A percentile compares a stretch with the other conserved stretches of the same genome.
Evolutionary conservation across 768 basidiomycete genomes (phyloP).

Genomic region (Gyrodon lividus): DNA sequence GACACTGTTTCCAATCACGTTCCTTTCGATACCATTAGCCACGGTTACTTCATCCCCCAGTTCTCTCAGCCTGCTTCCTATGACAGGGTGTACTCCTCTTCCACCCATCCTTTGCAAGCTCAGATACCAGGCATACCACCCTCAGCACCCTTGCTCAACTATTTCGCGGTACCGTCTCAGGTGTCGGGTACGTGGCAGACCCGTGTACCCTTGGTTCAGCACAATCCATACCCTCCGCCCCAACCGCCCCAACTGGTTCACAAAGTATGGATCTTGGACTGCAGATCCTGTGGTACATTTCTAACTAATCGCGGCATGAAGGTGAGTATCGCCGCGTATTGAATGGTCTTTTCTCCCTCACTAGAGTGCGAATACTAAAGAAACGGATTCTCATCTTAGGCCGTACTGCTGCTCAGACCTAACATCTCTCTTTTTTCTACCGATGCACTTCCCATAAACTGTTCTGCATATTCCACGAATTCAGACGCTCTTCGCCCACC

Average conservation of each 20-base stretch:
- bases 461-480: conserved; percentile 60
- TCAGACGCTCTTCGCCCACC: conserved; percentile 42
- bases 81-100: conserved; percentile 15
- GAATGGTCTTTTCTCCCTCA: background rate
- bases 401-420: conserved; percentile 78
- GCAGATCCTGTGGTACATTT: conserved; percentile 69
- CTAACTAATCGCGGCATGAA: conserved; percentile 87
- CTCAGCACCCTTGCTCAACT: conserved; percentile 27
- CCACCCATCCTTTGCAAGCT: conserved; percentile 6
- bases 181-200: conserved; percentile 29
- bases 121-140: conserved; percentile 12
- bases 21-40: conserved; percentile 23
- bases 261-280: conserved; percentile 82
- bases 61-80: conserved; percentile 11
- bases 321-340: conserved; percentile 38
- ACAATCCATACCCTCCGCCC: conserved; percentile 44
- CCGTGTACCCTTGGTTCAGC: conserved; percentile 36
- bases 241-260: conserved; percentile 46
- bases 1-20: conserved; percentile 19
- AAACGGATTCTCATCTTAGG: conserved; percentile 41
- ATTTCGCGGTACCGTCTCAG: conserved; percentile 21
- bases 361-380: conserved; percentile 5
- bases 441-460: conserved; percentile 76
- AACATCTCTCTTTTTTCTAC: conserved; percentile 82
- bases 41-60: conserved; percentile 3